Base-by-base conservation (phyloP, 1,284 basidiomycete genomes). In the Erythrobasidium hasegawianum region DNA sequence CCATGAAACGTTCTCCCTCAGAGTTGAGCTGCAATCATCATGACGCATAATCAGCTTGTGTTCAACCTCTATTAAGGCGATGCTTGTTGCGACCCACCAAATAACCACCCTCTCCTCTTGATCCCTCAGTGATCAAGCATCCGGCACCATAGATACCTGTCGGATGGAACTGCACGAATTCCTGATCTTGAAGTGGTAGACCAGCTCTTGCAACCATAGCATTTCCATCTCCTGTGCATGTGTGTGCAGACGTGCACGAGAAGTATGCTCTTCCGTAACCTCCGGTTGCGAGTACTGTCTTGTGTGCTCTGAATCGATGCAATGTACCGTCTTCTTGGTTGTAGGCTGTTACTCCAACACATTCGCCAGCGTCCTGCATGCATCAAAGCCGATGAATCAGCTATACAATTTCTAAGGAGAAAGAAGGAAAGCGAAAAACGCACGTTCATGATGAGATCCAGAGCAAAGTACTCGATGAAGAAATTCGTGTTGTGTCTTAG, bases 111-210 rank as follows among this genome's bases (percentile, higher is more conserved):
- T 99, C 96, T 78, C 96, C 96, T 80, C 96, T 92, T 72, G 95
- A 97, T 73, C 94, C 94, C 91, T 68, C 61, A 41, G 49, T 49
- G 56, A 56, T 98, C 72, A 99, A 83, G 80, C 96, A 99, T 65
- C 96, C 96, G 72, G 96, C 95, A 75, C 96, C 96, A 79, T 98
- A 99, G 76, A 99, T 98, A 81, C 96, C 96, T 54, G 96, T 97
- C 9, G 96, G 96, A 80, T 98, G 96, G 90, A 99, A 99, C 80
- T 99, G 96, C 49, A 98, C 94, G 77, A 99, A 99, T 80, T 99
- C 96, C 71, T 90, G 80, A 81, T 99, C 96, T 81, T 98, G 96
- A 56, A 98, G 83, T 62, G 96, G 96, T 66, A 99, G 83, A 55
- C 96, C 96, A 54, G 96, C 96, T 77, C 96, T 87, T 64, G 88